Percentiles rank a stretch among this genome's conserved stretches.
Conservation (phyloP, 371 early-diverging fungal genomes). For the Thermomucor indicae-seudaticae region DNA sequence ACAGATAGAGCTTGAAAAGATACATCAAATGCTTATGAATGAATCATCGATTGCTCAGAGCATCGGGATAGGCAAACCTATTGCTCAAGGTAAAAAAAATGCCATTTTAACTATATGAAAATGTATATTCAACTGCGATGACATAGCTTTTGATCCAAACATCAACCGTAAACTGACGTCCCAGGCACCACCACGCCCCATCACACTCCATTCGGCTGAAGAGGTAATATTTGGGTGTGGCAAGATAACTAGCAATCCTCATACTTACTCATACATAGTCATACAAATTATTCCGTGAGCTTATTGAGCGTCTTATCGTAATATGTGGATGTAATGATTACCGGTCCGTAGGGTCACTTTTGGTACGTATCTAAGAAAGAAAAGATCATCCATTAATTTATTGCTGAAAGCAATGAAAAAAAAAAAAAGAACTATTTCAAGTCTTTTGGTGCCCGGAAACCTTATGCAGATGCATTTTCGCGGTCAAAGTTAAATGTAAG, state of each 20-base stretch:
- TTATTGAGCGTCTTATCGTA: conserved; percentile 19
- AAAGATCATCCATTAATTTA: background rate
- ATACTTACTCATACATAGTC: conserved; percentile 9
- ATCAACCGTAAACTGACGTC: conserved; percentile 66
- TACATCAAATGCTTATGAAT: conserved; percentile 6
- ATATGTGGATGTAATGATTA: conserved; percentile 31
- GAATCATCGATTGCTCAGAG: conserved; percentile 7
- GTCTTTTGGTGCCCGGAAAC: conserved; percentile 38
- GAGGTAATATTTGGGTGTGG: conserved; percentile 23
- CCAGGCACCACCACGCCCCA: conserved; percentile 71
- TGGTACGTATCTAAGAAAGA: conserved; percentile 18
- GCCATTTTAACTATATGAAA: too few relatives aligned
- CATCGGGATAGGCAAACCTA: conserved; percentile 14
- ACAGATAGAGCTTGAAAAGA: conserved; percentile 17
- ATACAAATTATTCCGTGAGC: conserved; percentile 11
- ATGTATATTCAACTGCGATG: background rate
- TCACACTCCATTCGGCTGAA: conserved; percentile 40
- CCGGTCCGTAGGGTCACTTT: conserved; percentile 31
- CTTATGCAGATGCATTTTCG: conserved; percentile 53
- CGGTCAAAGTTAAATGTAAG: conserved; percentile 48
- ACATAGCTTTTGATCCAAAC: conserved; percentile 64
- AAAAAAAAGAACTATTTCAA: conserved; percentile 34
- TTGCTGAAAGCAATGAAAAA: background rate
- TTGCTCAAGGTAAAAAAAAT: conserved; percentile 32
- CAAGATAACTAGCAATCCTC: background rate